These are phyloP conservation scores for Mortierella sp. DNA, from an alignment of 371 early-diverging fungal species.

Conservation along the genomic window DNA sequence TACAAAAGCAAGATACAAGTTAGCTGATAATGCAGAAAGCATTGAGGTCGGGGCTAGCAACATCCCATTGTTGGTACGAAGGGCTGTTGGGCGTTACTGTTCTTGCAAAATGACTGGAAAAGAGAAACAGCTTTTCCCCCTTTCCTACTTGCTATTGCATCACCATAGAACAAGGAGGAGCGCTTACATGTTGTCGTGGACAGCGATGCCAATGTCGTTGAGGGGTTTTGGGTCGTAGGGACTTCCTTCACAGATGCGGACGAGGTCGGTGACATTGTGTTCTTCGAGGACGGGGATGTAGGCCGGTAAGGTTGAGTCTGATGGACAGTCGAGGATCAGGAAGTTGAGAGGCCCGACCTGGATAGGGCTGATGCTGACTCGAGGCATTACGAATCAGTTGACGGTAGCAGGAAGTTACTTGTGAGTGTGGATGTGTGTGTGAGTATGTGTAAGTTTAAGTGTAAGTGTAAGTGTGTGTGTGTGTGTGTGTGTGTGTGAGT, in stretches of 20 bases:
- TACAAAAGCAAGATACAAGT: not conserved
- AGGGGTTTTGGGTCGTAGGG: constrained; percentile 66
- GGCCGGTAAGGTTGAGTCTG: constrained; percentile 59
- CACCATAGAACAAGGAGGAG: too few relatives aligned
- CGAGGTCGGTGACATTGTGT: constrained; percentile 65
- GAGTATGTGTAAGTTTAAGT: not conserved
- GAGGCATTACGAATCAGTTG: constrained; percentile 25
- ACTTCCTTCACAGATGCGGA: constrained; percentile 71
- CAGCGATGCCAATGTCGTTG: constrained; percentile 63
- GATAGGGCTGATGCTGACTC: constrained; percentile 55
- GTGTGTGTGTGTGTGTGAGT: not conserved
- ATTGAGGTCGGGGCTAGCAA: not conserved
- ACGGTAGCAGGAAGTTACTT: not conserved
- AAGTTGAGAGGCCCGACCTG: constrained; percentile 58
- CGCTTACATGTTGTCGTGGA: constrained; percentile 64
- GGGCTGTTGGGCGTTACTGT: not conserved
- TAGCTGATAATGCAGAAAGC: not conserved
- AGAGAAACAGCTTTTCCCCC: not conserved
- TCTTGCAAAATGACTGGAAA: not conserved
- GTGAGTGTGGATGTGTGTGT: not conserved
- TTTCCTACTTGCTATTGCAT: too few relatives aligned
- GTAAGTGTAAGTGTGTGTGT: not conserved
- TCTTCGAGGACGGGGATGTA: constrained; percentile 64
- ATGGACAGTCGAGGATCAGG: constrained; percentile 78
- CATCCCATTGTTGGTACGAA: not conserved